Evolutionary conservation across 768 basidiomycete species (phyloP), one percentile per base, ranked within the genome.

Genomic region (Termitomyces sp.): DNA sequence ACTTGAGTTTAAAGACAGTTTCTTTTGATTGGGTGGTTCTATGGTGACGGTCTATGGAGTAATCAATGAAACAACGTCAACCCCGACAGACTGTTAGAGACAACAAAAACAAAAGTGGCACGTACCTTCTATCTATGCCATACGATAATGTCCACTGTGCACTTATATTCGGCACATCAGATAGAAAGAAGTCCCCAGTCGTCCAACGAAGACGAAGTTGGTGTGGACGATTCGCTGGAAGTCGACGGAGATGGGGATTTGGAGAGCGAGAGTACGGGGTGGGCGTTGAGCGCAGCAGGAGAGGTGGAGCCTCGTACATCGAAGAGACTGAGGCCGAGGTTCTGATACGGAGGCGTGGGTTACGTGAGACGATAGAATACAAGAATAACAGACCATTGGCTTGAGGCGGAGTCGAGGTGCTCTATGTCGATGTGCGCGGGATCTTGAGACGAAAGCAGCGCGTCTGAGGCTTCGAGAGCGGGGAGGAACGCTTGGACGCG

Each of bases 401-500:
- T 74, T 50, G 71, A 73, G n/a, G 70, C 71, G 19, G 70, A 73
- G 7, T 71, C 69, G 21, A 89, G 60, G 54, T 84, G 75, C 65
- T 90, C 88, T 28, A 90, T 87, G 62, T 89, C 80, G 32, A 89
- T 71, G 58, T 80, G 82, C 17, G 66, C 61, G 0, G 83, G 83
- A 54, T 83, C 77, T 12, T 73, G 74, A 47, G 74, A 70, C 2
- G 73, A 60, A 19, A 90, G 74, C 3, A 77, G 66, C 1, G 73
- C 74, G 62, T 89, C 89, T 6, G 87, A 85, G 12, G 82, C 84
- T 47, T 83, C 77, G 15, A 90, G 71, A 58, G 82, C 73, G 2
- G 87, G 86, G 5, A 90, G 76, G 63, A 90, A 89, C 0, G 81
- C 77, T 65, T 83, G 79, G 6, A 88, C 74, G 17, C 87, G 80